Percentiles rank a stretch among this genome's conserved stretches.
Evolutionary conservation across 352 stramenopile genomes (phyloP).

Genomic region (Phytophthora colocasiae): DNA sequence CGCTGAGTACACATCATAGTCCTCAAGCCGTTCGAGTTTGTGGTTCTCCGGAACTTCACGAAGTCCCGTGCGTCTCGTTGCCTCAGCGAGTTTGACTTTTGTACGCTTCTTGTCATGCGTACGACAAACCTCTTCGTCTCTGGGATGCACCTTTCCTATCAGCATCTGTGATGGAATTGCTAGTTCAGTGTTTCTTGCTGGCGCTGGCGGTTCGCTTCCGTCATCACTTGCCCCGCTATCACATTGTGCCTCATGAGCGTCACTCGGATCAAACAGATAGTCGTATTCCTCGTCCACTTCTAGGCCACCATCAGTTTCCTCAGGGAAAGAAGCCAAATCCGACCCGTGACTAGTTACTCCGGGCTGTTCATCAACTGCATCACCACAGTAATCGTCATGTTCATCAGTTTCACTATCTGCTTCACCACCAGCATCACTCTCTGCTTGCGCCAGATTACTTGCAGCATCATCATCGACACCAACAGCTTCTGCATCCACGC

Average conservation of each 20-base stretch:
- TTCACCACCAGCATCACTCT: not conserved
- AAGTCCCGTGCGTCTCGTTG: not conserved
- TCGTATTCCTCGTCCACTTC: not conserved
- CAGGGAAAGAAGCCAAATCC: not conserved
- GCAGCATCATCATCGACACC: not conserved
- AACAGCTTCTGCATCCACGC: not conserved
- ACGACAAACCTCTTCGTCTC: not conserved
- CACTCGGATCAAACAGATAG: not conserved
- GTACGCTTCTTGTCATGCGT: not conserved
- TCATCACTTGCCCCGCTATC: not conserved
- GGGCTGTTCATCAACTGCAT: not conserved
- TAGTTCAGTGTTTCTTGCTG: not conserved
- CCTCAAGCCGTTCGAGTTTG: not conserved
- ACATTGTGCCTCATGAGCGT: not conserved
- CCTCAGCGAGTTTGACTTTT: not conserved
- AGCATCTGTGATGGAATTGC: not conserved
- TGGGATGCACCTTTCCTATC: not conserved
- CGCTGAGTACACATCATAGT: conserved; percentile 3
- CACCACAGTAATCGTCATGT: not conserved
- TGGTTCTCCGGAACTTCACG: not conserved
- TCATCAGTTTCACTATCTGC: not conserved
- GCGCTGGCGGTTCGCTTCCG: not conserved
- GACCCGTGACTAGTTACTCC: not conserved
- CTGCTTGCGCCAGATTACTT: not conserved
- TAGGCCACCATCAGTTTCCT: not conserved